Evolutionary conservation across 1,139 yeast species (phyloP), one percentile per base, ranked within the genome.

Genomic region (Hanseniaspora sp.): DNA sequence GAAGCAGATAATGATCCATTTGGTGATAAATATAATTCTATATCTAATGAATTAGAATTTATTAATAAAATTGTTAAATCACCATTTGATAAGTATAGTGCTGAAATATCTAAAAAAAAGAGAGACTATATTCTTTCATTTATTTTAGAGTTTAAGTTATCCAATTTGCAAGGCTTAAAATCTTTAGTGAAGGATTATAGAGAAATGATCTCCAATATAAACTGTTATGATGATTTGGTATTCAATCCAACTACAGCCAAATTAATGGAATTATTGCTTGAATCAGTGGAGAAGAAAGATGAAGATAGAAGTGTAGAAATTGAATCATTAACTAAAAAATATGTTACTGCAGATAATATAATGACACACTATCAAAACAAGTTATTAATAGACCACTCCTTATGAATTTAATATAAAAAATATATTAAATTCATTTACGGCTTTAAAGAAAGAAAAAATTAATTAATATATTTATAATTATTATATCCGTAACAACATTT

Each of bases 1-100:
- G 48, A 44, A 31, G 40, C 41, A 17, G 54, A 51, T 34, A 23
- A 31, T 33, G 54, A 51, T 45, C 54, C 54, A 28, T 51, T 44
- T 39, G 54, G 54, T 6, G 44, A 51, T n/a, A 44, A 39, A 23
- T 51, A 44, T 30, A 47, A 51, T 13, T 29, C n/a, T n/a, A 39
- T 44, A 13, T 29, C 35, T 7, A 11, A 34, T 4, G 8, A 18
- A 7, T 33, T 17, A 4, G 30, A 33, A 5, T 18, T 51, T 11
- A 41, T 47, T 31, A 42, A 44, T 2, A 31, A 9, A 9, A 12
- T 44, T 5, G 31, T 51, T 13, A 34, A n/a, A 5, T 38, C 48
- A 15, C 34, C 30, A 29, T 51, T 13, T 37, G 41, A 39, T 8
- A 31, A 44, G 15, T 51, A 51, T 28, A 34, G 18, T 17, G 7